Conservation (phyloP, 1,284 basidiomycete species). For the Xerocomus tenax region DNA sequence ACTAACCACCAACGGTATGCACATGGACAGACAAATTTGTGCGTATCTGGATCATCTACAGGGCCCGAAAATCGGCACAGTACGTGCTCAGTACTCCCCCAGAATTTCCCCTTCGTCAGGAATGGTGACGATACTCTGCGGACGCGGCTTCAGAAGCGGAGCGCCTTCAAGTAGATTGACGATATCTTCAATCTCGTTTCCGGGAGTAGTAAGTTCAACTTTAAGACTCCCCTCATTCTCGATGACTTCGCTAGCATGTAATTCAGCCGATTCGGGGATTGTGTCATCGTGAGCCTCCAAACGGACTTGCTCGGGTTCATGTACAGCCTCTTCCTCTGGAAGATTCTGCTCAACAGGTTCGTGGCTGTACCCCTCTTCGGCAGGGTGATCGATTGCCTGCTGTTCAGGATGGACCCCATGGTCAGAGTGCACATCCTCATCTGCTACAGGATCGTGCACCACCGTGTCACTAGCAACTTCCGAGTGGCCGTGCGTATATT, state of each 20-base stretch:
- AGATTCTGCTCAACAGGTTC: slow-evolving; percentile 6
- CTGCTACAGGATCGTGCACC: slow-evolving; percentile 4
- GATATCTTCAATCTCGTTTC: slow-evolving; percentile 50
- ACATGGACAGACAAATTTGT: slow-evolving; percentile 20
- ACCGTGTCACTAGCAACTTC: slow-evolving; percentile 7
- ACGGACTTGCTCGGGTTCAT: slow-evolving; percentile 16
- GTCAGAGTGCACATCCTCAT: slow-evolving; percentile 13
- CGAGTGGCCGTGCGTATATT: slow-evolving; percentile 9
- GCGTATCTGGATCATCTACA: slow-evolving; percentile 20
- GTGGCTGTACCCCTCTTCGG: slow-evolving; percentile 7
- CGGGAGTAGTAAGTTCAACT: slow-evolving; percentile 18
- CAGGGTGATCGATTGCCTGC: slow-evolving; percentile 1
- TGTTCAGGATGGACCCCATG: slow-evolving; percentile 12
- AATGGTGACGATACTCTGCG: slow-evolving; percentile 40
- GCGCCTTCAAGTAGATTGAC: slow-evolving; percentile 53
- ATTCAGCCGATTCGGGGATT: slow-evolving; percentile 8
- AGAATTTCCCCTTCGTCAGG: slow-evolving; percentile 36
- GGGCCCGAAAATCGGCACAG: slow-evolving; percentile 1
- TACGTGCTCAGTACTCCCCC: slow-evolving; percentile 20
- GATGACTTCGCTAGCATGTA: slow-evolving; percentile 4
- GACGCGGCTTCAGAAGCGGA: slow-evolving; percentile 34
- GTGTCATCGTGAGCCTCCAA: slow-evolving; percentile 14
- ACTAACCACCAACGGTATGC: slow-evolving; percentile 27
- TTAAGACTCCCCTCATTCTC: slow-evolving; percentile 12
- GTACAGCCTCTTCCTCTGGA: slow-evolving; percentile 9